Base-by-base conservation (phyloP, 2,329 filamentous ascomycete species). In the Colletotrichum karsti region DNA sequence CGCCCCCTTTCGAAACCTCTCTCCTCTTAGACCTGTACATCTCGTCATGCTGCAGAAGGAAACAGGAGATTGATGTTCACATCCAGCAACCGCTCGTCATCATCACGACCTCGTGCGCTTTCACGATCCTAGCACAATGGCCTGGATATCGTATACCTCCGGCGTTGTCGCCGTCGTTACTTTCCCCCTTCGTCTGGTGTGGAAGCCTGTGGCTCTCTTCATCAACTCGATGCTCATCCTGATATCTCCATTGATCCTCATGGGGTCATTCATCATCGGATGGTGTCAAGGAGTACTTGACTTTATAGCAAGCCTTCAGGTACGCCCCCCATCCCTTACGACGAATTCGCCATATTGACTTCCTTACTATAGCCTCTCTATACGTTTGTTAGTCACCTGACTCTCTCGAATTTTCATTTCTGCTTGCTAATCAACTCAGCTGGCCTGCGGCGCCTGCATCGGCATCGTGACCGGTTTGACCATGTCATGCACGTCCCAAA, bases 391-490 rank as follows among this genome's bases (percentile, higher is more conserved):
- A 68, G 81, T 71, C 15, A 24, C 10, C 42, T 15, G 10, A 24
- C 20, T 22, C n/a, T 10, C 24, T 39, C 39, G 7, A 12, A 1
- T 18, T 15, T 1, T 12, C n/a, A 66, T 83, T 20, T 77, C 78
- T 60, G 72, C 75, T 53, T 62, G 9, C 57, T 50, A 46, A 63
- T 44, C 22, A 51, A 48, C 53, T 4, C 62, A 84, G 82, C 83
- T 94, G 51, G 90, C 89, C 54, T 85, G 90, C 24, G 93, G 92
- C 7, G 85, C 88, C 33, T 78, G 92, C 18, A 83, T 93, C 58
- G 93, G 93, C n/a, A 79, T 90, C 58, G 56, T 88, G 10, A 82
- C 90, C 28, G 93, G 92, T 57, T 77, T 90, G 56, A 71, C 87
- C 18, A 77, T 94, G 46, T 85, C 88, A 73, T 79, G 88, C 59